These are phyloP conservation scores for Xylaria curta DNA, from an alignment of 495 filamentous ascomycete species.

Conservation along the genomic window DNA sequence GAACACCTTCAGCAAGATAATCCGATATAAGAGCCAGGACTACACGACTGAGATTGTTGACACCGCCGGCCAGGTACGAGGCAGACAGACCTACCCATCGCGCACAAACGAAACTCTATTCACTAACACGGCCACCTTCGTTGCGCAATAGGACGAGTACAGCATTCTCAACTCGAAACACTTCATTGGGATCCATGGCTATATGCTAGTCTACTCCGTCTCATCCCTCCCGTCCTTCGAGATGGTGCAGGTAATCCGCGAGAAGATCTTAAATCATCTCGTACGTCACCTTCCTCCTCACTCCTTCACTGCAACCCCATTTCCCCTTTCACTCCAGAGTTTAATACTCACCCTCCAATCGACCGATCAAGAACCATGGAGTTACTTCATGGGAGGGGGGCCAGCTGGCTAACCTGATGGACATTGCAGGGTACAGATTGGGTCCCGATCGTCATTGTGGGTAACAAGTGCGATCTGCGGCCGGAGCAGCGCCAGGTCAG, in stretches of 20 bases:
- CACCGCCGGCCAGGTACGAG: slow-evolving; percentile 90
- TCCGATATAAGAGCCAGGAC: slow-evolving; percentile 89
- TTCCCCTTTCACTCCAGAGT: slow-evolving; percentile 34
- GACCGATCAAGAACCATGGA: slow-evolving; percentile 16
- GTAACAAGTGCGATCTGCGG: slow-evolving; percentile 95
- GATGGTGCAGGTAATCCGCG: slow-evolving; percentile 92
- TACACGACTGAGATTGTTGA: slow-evolving; percentile 98
- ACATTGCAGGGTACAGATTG: slow-evolving; percentile 80
- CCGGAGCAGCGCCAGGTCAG: slow-evolving; percentile 92
- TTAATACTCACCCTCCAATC: slow-evolving; percentile 2
- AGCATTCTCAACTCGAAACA: slow-evolving; percentile 97
- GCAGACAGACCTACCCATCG: background rate
- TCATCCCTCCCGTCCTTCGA: slow-evolving; percentile 93
- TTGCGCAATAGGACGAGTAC: slow-evolving; percentile 83
- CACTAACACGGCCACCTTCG: slow-evolving; percentile 2
- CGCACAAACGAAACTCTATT: background rate
- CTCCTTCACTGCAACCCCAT: background rate
- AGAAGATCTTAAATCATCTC: slow-evolving; percentile 96
- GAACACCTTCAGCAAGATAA: slow-evolving; percentile 96
- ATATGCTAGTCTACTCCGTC: slow-evolving; percentile 97
- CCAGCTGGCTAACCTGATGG: slow-evolving; percentile 8
- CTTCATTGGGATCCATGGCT: slow-evolving; percentile 99
- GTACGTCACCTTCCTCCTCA: slow-evolving; percentile 57
- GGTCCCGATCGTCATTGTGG: slow-evolving; percentile 92
- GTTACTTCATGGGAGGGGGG: slow-evolving; percentile 11